Evolutionary conservation across 805 yeast species (phyloP).

Genomic region (Nematodospora valgi): DNA sequence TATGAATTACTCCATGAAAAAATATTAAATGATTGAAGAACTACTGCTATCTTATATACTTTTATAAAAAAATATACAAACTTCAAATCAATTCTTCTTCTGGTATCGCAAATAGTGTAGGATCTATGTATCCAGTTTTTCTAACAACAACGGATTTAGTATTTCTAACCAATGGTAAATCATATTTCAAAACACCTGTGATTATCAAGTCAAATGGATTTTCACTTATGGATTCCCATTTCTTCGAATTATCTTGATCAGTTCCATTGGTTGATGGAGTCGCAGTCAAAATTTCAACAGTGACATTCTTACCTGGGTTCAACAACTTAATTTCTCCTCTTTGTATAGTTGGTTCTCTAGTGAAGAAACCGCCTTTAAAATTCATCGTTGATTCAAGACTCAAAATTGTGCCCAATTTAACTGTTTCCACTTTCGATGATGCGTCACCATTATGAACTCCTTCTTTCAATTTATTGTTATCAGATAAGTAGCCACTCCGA

Average conservation of each 20-base stretch:
- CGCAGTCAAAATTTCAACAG: conserved; percentile 11
- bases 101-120: conserved; percentile 19
- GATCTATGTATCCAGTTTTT: conserved; percentile 55
- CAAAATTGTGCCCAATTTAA: conserved; percentile 67
- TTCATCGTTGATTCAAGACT: conserved; percentile 67
- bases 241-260: conserved; percentile 37
- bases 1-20: conserved; percentile 5
- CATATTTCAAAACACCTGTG: conserved; percentile 77
- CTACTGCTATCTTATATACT: background rate
- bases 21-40: too few relatives aligned
- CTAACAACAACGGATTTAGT: conserved; percentile 60
- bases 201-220: conserved; percentile 84
- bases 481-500: conserved; percentile 50
- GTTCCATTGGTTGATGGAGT: background rate
- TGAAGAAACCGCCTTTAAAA: conserved; percentile 77
- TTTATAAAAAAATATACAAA: background rate
- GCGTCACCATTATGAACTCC: conserved; percentile 9
- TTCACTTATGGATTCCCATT: conserved; percentile 72
- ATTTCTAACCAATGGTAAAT: conserved; percentile 55
- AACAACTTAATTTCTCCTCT: conserved; percentile 67
- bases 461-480: conserved; percentile 10
- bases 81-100: background rate
- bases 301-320: conserved; percentile 61
- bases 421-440: conserved; percentile 47
- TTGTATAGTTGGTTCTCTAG: conserved; percentile 54